Percentiles rank a stretch among this genome's conserved stretches.
Conservation (phyloP, 2,329 filamentous ascomycete genomes). For the Colletotrichum kahawae region DNA sequence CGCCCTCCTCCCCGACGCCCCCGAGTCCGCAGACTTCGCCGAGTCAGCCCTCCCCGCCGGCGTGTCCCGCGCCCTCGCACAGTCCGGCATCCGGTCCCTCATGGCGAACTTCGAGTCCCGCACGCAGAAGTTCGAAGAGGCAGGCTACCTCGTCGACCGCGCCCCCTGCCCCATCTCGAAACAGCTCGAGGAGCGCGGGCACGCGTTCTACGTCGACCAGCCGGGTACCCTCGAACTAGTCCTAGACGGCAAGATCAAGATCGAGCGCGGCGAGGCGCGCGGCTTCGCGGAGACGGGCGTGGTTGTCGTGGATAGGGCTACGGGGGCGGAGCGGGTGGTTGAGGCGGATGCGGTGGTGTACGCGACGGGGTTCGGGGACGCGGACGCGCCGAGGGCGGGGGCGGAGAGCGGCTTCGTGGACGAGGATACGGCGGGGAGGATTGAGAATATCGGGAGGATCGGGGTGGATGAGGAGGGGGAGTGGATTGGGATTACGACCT, state of each 20-base stretch:
- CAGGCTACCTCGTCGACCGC: conserved; percentile 41
- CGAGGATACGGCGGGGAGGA: not conserved
- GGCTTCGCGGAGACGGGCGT: conserved; percentile 32
- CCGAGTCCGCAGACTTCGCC: conserved; percentile 54
- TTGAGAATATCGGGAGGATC: not conserved
- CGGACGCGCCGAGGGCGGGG: conserved; percentile 35
- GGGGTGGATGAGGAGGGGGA: conserved; percentile 15
- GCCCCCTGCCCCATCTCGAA: not conserved
- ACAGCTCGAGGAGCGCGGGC: not conserved
- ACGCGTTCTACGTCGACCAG: conserved; percentile 42
- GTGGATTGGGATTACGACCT: not conserved
- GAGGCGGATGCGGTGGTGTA: conserved; percentile 46
- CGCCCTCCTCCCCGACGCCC: conserved; percentile 40
- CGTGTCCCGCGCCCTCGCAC: conserved; percentile 48
- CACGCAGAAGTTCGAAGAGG: conserved; percentile 47
- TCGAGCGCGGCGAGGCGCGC: conserved; percentile 32
- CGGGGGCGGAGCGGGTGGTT: conserved; percentile 22
- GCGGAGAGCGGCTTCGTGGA: conserved; percentile 3
- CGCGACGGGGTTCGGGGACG: conserved; percentile 46
- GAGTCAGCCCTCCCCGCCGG: conserved; percentile 49
- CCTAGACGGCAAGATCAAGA: conserved; percentile 42
- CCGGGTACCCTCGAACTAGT: conserved; percentile 35
- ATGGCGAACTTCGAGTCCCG: conserved; percentile 41
- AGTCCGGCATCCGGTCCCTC: conserved; percentile 43
- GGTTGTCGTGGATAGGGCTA: conserved; percentile 30